Base-by-base conservation (phyloP, 805 yeast genomes). In the Saccharomycopsis guyanensis region DNA sequence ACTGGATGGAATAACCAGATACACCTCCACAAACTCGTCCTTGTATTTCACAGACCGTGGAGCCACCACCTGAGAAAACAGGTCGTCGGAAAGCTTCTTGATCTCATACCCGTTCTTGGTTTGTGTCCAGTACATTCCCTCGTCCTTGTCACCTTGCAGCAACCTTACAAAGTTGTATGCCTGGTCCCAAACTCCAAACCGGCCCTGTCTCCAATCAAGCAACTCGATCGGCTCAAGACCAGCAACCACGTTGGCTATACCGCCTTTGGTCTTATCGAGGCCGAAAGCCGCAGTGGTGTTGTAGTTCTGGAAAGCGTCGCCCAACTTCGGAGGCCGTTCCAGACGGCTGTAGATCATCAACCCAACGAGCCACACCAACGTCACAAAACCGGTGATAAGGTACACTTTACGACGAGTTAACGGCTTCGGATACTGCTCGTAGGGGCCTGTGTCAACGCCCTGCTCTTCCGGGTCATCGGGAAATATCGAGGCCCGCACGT, bases 1-100 rank as follows among this genome's bases (percentile, higher is more conserved):
- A 34, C 69, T 65, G 53, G 73, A 76, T 5, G 80, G 63, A 3
- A 70, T 63, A 10, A 70, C 57, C 0, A 65, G 54, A 4, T 70
- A 68, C 1, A 82, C 66, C 0, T 51, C 40, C 38, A 75, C 60
- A 2, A 60, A 62, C 0, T 57, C 53, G 2, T 69, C 77, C 1
- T 68, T 61, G 56, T 70, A 75, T 0, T 54, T 53, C 45, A 84
- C 71, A 24, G 57, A 62, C 2, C 58, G 33, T 49, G 50, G 46
- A 50, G 71, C 53, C 43, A 57, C 22, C 29, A 54, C 50, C 38
- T 51, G 45, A 16, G 24, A 45, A 39, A 61, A 50, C 6, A 37
- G 38, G 3, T 44, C 27, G 44, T 68, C 66, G 19, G 56, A 50
- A 3, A 67, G 49, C 40, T 66, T 69, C 42, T 57, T 62, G 1